Evolutionary conservation across 2,329 filamentous ascomycete species (phyloP), one percentile per base, ranked within the genome.

Genomic region (Fusarium scirpi): DNA sequence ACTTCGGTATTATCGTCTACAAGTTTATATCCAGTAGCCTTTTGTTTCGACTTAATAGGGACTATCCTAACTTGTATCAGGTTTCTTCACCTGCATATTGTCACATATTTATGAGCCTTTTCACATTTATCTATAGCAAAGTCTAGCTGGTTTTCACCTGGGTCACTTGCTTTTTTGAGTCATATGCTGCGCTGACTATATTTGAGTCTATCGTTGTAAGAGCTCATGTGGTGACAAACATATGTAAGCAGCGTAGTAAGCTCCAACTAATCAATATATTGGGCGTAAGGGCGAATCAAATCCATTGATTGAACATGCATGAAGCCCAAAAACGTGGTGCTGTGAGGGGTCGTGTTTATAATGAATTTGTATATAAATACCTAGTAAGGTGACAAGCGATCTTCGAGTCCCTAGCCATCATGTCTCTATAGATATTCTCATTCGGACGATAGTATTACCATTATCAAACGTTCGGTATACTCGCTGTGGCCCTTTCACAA

Each of bases 191-290:
- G 29, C 24, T 63, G 16, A 48, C 24, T 1, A 6, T 22, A 0
- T 7, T 38, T 18, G 8, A 8, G 22, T 22, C 57, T 62, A 56
- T 63, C 27, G 47, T 12, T 10, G 1, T 15, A n/a, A 16, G 24
- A 16, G 6, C 3, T 18, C 18, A 3, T 0, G 8, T 6, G 22
- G 30, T 64, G 49, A 63, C 58, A 45, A 64, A 64, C 27, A 22
- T 57, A 13, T 27, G 58, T 56, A 18, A 64, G 48, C 61, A 16
- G 4, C 8, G 9, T 7, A 20, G 59, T 64, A 16, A 64, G 43
- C 58, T 22, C 12, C 32, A 5, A 3, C 41, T 64, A 49, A 64
- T 40, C 5, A 8, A 1, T 11, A 3, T 15, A 12, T 5, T 9
- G 3, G 18, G 1, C 16, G 20, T 3, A n/a, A 8, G 27, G 4